Conservation (phyloP, 179 eudicot species). For the Corrigiola litoralis region DNA sequence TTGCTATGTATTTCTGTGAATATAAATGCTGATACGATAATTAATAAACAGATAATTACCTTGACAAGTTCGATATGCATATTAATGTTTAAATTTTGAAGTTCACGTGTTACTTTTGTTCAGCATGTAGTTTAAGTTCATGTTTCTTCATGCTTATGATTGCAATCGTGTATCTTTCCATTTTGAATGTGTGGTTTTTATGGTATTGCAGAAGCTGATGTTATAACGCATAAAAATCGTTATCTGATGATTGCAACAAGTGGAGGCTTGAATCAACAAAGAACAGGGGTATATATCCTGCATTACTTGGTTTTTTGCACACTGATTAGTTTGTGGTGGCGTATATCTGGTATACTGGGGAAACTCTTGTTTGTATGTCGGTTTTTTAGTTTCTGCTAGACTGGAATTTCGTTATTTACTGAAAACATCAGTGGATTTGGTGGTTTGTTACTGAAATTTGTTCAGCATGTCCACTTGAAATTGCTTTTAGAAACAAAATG, state of each 20-base stretch:
- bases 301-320: not conserved
- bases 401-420: not conserved
- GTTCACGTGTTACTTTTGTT: not conserved
- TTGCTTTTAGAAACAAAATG: not conserved
- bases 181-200: slow-evolving; percentile 9
- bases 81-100: not conserved
- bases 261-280: slow-evolving; percentile 88
- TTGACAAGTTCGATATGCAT: not conserved
- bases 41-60: not conserved
- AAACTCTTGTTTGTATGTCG: not conserved
- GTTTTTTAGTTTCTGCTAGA: not conserved
- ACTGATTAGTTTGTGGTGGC: not conserved
- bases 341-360: not conserved
- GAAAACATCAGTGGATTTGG: not conserved
- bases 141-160: not conserved
- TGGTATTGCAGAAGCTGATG: slow-evolving; percentile 51
- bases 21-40: not conserved
- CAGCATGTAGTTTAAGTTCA: not conserved
- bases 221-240: slow-evolving; percentile 43
- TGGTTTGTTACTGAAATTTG: not conserved
- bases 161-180: too few species aligned
- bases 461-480: not conserved
- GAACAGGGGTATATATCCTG: slow-evolving; percentile 68
- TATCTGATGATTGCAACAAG: slow-evolving; percentile 74
- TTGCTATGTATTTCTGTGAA: not conserved